Evolutionary conservation across 2,329 filamentous ascomycete genomes (phyloP).

Genomic region (Diaporthe aspalathi): DNA sequence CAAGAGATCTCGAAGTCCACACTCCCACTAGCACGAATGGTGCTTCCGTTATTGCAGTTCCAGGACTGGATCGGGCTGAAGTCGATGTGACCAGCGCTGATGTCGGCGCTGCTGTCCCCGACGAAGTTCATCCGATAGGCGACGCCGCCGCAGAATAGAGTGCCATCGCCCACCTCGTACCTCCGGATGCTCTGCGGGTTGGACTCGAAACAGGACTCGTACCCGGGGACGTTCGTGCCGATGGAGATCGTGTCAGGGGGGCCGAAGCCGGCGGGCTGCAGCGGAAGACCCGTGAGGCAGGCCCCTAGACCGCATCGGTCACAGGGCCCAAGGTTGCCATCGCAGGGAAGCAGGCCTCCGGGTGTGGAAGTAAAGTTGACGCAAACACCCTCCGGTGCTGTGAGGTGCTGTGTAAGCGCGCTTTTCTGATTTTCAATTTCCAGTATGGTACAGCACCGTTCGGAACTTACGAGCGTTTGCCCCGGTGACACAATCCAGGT

Average conservation of each 20-base stretch:
- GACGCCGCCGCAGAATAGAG: constrained; percentile 22
- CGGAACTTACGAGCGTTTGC: constrained; percentile 10
- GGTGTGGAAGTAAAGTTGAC: constrained; percentile 25
- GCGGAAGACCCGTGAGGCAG: constrained; percentile 28
- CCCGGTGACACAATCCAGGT: constrained; percentile 28
- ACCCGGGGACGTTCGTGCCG: constrained; percentile 15
- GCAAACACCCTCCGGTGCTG: constrained; percentile 16
- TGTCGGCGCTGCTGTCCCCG: constrained; percentile 19
- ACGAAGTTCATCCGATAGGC: constrained; percentile 27
- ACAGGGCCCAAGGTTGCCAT: constrained; percentile 32
- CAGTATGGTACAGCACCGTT: background rate
- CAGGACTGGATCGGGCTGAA: constrained; percentile 16
- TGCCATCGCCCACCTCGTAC: constrained; percentile 28
- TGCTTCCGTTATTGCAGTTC: constrained; percentile 31
- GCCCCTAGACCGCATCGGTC: constrained; percentile 23
- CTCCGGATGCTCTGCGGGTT: constrained; percentile 35
- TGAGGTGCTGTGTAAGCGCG: background rate
- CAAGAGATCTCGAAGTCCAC: constrained; percentile 33
- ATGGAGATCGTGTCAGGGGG: constrained; percentile 31
- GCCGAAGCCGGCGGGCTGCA: constrained; percentile 34
- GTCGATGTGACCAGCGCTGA: constrained; percentile 29
- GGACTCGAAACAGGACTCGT: constrained; percentile 29
- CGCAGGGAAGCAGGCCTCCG: constrained; percentile 7
- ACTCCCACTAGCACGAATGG: constrained; percentile 26
- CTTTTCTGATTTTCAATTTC: background rate